Evolutionary conservation across 179 eudicot species (phyloP).

Genomic region (Vitellaria paradoxa): DNA sequence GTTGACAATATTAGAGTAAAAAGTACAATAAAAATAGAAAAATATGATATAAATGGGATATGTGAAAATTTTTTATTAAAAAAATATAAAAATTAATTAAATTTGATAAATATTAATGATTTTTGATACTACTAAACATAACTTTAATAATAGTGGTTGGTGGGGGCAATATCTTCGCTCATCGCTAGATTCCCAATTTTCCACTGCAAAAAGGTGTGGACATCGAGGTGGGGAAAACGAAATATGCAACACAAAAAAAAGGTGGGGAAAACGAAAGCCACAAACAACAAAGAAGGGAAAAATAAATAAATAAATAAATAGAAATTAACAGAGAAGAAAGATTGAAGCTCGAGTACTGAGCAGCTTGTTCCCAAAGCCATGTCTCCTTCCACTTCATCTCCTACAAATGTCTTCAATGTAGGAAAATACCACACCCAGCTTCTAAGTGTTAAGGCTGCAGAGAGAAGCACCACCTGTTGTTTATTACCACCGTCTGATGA

Average conservation of each 20-base stretch:
- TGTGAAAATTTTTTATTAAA: too few species aligned
- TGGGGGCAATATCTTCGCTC: too few species aligned
- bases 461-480: too few species aligned
- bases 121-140: too few species aligned
- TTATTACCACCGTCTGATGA: too few species aligned
- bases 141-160: too few species aligned
- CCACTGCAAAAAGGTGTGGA: not conserved
- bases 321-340: not conserved
- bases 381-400: conserved; percentile 17
- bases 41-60: too few species aligned
- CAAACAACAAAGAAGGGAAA: conserved; percentile 12
- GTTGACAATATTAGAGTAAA: too few species aligned
- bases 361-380: not conserved
- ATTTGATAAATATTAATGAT: too few species aligned
- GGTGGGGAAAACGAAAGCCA: conserved; percentile 21
- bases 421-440: conserved; percentile 29
- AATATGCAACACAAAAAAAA: not conserved
- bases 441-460: conserved; percentile 13
- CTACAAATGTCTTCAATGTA: conserved; percentile 24
- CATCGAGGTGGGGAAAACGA: too few species aligned
- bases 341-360: not conserved
- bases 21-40: too few species aligned
- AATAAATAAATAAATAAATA: not conserved
- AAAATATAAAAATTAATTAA: too few species aligned
- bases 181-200: not conserved